Evolutionary conservation across 2,329 filamentous ascomycete genomes (phyloP).

Genomic region (Fusarium sp.): DNA sequence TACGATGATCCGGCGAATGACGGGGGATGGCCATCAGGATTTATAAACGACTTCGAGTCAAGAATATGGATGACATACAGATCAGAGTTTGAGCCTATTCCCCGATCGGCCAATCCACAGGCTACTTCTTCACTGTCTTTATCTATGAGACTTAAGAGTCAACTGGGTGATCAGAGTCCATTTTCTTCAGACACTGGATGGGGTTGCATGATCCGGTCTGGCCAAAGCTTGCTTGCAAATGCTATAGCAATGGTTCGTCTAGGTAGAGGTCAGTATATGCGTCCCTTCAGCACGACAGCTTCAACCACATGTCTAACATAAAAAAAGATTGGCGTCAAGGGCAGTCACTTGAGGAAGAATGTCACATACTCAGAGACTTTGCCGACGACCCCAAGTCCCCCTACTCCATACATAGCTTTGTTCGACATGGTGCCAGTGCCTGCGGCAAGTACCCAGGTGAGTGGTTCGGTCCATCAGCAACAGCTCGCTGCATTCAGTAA

Average conservation of each 20-base stretch:
- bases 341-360: conserved; percentile 69
- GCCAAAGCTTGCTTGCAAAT: conserved; percentile 93
- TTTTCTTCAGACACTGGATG: conserved; percentile 96
- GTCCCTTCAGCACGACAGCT: not conserved
- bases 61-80: conserved; percentile 97
- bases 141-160: conserved; percentile 83
- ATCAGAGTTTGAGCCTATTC: conserved; percentile 85
- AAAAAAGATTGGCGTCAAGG: conserved; percentile 79
- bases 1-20: conserved; percentile 60
- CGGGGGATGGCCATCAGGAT: conserved; percentile 83
- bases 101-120: conserved; percentile 80
- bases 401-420: conserved; percentile 96
- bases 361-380: conserved; percentile 81
- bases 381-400: conserved; percentile 87
- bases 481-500: conserved; percentile 92
- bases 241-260: conserved; percentile 78
- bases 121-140: conserved; percentile 81
- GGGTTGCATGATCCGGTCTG: conserved; percentile 99
- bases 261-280: conserved; percentile 75
- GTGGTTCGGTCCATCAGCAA: conserved; percentile 99
- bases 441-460: conserved; percentile 97
- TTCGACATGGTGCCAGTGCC: conserved; percentile 83
- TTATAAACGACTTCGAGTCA: conserved; percentile 93
- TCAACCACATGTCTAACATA: conserved; percentile 22
- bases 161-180: conserved; percentile 80